Evolutionary conservation across 2,329 filamentous ascomycete species (phyloP).

Genomic region (Penicillium digitatum): DNA sequence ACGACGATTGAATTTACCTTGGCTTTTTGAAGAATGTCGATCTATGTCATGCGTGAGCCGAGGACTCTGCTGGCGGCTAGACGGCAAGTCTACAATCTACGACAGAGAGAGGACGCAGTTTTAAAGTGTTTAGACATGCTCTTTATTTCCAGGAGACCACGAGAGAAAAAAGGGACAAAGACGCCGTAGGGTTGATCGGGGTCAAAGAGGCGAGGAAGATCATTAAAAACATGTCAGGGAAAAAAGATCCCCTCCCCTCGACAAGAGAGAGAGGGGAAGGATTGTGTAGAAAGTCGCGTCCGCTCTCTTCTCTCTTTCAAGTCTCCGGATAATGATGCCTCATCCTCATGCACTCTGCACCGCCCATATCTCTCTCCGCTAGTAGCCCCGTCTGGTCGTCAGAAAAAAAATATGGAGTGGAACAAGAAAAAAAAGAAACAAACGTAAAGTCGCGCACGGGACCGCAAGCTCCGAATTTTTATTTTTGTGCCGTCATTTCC

Average conservation of each 20-base stretch:
- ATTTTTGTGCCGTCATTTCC: conserved; percentile 26
- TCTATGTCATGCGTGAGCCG: not conserved
- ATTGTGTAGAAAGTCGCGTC: conserved; percentile 18
- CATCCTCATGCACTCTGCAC: conserved; percentile 23
- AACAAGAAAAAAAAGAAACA: conserved; percentile 28
- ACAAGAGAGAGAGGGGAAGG: conserved; percentile 10
- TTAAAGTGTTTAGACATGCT: conserved; percentile 29
- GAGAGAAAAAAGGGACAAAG: conserved; percentile 28
- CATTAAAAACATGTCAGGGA: conserved; percentile 20
- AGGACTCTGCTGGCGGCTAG: not conserved
- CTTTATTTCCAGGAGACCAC: conserved; percentile 32
- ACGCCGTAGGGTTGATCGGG: conserved; percentile 24
- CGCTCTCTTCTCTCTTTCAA: conserved; percentile 24
- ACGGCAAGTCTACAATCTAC: conserved; percentile 4
- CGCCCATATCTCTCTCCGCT: conserved; percentile 22
- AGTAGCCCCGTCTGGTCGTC: conserved; percentile 30
- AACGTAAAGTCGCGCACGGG: conserved; percentile 26
- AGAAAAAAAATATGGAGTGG: conserved; percentile 20
- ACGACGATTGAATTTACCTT: not conserved
- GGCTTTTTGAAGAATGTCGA: not conserved
- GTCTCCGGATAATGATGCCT: conserved; percentile 20
- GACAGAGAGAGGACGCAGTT: conserved; percentile 9
- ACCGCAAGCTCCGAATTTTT: conserved; percentile 28
- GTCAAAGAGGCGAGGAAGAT: conserved; percentile 28
- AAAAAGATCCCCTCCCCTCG: conserved; percentile 17